These are phyloP conservation scores for Schizochytrium sp. DNA, from an alignment of 108 stramenopile genomes.

Conservation along the genomic window DNA sequence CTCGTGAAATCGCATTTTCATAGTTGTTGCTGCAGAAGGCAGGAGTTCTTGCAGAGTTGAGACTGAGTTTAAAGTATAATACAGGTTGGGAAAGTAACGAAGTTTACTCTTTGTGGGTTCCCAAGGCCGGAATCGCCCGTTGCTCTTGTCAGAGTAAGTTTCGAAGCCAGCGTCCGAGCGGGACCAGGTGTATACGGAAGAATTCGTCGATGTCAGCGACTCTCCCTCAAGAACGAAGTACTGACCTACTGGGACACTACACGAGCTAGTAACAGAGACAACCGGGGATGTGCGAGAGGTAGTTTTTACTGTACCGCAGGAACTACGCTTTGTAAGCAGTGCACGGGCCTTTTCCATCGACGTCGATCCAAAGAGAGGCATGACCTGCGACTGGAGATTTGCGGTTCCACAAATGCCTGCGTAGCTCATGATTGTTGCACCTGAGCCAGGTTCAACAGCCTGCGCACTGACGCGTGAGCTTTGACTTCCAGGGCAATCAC, in stretches of 20 bases:
- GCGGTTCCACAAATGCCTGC: constrained; percentile 1
- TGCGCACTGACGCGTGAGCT: not conserved
- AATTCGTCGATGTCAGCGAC: too few species aligned
- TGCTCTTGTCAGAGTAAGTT: not conserved
- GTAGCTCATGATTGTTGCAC: constrained; percentile 48
- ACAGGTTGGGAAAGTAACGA: constrained; percentile 18
- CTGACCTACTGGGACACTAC: constrained; percentile 17
- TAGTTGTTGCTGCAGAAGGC: not conserved
- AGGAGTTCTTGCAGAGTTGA: not conserved
- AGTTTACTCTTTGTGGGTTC: not conserved
- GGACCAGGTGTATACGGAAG: not conserved
- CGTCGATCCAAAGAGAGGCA: constrained; percentile 13
- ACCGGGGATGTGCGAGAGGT: not conserved
- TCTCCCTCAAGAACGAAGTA: not conserved
- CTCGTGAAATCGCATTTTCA: constrained; percentile 6
- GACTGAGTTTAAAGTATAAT: constrained; percentile 5
- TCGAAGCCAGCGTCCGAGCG: not conserved
- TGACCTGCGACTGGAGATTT: not conserved
- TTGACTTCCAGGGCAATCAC: not conserved
- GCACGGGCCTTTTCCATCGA: not conserved
- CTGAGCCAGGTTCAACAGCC: constrained; percentile 32
- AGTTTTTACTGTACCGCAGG: not conserved
- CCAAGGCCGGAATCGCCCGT: constrained; percentile 24
- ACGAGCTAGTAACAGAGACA: not conserved
- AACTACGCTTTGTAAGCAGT: not conserved